phyloP scores from a whole-genome alignment of 1,139 yeast species.

The Nakaseomyces glabratus region DNA sequence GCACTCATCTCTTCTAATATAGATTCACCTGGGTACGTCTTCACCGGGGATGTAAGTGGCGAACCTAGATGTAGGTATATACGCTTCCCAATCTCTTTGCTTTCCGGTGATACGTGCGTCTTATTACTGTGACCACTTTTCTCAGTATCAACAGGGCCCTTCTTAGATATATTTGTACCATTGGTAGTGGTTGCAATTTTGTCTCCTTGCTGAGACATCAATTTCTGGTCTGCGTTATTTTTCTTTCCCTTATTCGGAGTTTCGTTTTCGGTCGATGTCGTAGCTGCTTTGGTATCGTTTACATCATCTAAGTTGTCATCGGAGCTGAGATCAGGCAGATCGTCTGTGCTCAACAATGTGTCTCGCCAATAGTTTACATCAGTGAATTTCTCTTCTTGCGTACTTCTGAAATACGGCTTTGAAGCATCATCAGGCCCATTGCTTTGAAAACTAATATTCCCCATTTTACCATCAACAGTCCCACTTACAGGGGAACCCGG shows the following conservation, averaged over 20 bases:
- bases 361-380: conserved; percentile 93
- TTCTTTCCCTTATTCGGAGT: conserved; percentile 7
- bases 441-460: background rate
- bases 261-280: conserved; percentile 5
- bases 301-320: too few relatives aligned
- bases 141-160: too few relatives aligned
- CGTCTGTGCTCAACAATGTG: conserved; percentile 52
- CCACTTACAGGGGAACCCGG: conserved; percentile 27
- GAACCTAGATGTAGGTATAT: conserved; percentile 30
- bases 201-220: too few relatives aligned
- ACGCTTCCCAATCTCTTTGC: conserved; percentile 21
- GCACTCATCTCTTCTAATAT: conserved; percentile 11
- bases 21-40: conserved; percentile 8
- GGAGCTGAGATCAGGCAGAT: conserved; percentile 29
- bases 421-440: conserved; percentile 2
- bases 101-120: too few relatives aligned
- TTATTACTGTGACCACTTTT: too few relatives aligned
- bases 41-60: conserved; percentile 27
- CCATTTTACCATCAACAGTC: background rate
- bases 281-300: conserved; percentile 1
- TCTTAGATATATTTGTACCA: too few relatives aligned
- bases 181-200: too few relatives aligned
- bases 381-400: conserved; percentile 56
- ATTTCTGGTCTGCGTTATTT: too few relatives aligned
- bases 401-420: conserved; percentile 25